Base-by-base conservation (phyloP, 192 early-diverging fungal species). In the Coemansia sp. region DNA sequence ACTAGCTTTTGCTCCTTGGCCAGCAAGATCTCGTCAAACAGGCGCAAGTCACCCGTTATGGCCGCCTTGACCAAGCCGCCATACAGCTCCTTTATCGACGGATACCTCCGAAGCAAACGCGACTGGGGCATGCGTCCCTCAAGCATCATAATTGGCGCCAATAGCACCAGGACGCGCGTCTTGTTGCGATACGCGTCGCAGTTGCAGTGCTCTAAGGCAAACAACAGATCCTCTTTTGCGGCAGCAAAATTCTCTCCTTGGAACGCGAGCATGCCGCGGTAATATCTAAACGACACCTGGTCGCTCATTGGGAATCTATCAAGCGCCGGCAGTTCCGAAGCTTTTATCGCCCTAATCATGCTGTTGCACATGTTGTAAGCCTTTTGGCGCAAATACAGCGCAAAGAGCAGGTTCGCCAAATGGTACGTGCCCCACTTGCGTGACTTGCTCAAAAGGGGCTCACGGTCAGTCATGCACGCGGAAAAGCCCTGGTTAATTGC, bases 351-450 rank as follows among this genome's bases (percentile, higher is more conserved):
- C 25, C 85, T 70, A 18, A 93, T 59, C 53, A 97, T 84, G 55
- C 86, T 97, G 26, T 78, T 82, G 48, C 91, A 94, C 10, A 98
- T 68, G 60, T 94, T 94, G 38, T 61, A 68, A n/a, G 62, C 62
- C 19, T 65, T 54, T 72, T 92, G 90, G 66, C 84, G 83, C 58
- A 93, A 88, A 51, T 96, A 97, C 2, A 88, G 88, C 41, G 82
- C 80, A 64, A 99, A 92, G 8, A 97, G 69, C 0, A 96, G 70
- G 47, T 88, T 90, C 37, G 83, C 85, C 58, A 97, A 82, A 49
- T 80, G 87, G 68, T 93, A 99, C 4, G 89, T 91, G 7, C 96
- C 96, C 92, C 90, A 95, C 59, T 93, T 94, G 26, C 91, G 81
- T 11, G 94, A 93, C 19, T 58, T 53, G 31, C 36, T 40, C 8